These are phyloP conservation scores for Chaetothyriales sp. DNA, from an alignment of 2,329 filamentous ascomycete species.

Conservation along the genomic window DNA sequence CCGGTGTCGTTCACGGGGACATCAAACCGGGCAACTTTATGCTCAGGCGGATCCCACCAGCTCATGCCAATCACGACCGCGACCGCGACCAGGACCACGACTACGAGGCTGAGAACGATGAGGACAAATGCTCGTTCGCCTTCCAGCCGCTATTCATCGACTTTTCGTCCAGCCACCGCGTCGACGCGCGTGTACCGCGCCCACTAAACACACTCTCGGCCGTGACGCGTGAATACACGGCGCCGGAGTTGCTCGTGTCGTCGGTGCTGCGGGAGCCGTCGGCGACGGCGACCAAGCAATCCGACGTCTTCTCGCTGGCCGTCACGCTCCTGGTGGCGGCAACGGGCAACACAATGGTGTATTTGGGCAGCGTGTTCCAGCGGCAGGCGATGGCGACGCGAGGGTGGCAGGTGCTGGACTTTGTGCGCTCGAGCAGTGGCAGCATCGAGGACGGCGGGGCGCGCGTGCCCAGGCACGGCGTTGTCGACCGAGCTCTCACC, in stretches of 20 bases:
- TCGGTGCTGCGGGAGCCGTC: slow-evolving; percentile 24
- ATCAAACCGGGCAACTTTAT: slow-evolving; percentile 36
- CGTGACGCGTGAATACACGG: slow-evolving; percentile 32
- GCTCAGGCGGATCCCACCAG: slow-evolving; percentile 17
- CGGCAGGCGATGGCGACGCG: slow-evolving; percentile 31
- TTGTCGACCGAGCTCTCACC: slow-evolving; percentile 27
- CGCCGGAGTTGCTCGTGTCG: slow-evolving; percentile 30
- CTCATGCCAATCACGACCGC: not conserved
- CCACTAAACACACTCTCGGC: slow-evolving; percentile 23
- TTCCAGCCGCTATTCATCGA: slow-evolving; percentile 32
- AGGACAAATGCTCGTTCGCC: slow-evolving; percentile 18
- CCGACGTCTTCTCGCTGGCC: slow-evolving; percentile 34
- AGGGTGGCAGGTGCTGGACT: slow-evolving; percentile 30
- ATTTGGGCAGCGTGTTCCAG: slow-evolving; percentile 28
- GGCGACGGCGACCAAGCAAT: slow-evolving; percentile 25
- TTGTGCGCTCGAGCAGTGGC: slow-evolving; percentile 27
- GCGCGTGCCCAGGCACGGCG: slow-evolving; percentile 28
- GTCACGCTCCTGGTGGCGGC: slow-evolving; percentile 33
- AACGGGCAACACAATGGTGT: slow-evolving; percentile 33
- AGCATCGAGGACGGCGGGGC: not conserved
- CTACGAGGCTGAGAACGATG: not conserved
- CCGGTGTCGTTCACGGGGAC: slow-evolving; percentile 34
- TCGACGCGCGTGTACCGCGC: slow-evolving; percentile 6
- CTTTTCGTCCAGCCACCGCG: slow-evolving; percentile 30
- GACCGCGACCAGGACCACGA: slow-evolving; percentile 4